phyloP scores from a whole-genome alignment of 2,329 filamentous ascomycete species.

The Pseudopyrenochaeta lycopersici region DNA sequence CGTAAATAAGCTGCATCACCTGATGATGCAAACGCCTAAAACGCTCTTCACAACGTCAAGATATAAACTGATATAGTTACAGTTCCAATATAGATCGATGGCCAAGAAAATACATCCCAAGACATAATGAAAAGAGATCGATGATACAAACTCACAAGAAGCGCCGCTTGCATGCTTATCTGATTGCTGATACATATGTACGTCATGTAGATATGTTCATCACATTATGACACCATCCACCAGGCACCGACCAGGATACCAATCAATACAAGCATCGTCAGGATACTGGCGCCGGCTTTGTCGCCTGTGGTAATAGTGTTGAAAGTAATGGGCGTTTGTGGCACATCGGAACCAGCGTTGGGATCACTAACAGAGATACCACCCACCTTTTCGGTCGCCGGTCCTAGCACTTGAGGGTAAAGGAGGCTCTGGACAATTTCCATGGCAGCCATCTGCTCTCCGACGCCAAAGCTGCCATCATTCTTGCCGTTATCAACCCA shows the following conservation, averaged over 20 bases:
- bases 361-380: conserved; percentile 61
- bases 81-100: conserved; percentile 1
- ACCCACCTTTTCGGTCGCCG: conserved; percentile 60
- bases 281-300: conserved; percentile 72
- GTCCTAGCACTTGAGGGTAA: conserved; percentile 36
- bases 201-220: not conserved
- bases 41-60: not conserved
- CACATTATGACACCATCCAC: conserved; percentile 59
- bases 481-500: conserved; percentile 54
- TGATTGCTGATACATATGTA: conserved; percentile 9
- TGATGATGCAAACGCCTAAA: conserved; percentile 6
- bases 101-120: not conserved
- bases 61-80: not conserved
- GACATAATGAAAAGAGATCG: not conserved
- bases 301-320: conserved; percentile 66
- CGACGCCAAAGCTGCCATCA: conserved; percentile 62
- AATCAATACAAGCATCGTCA: conserved; percentile 67
- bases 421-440: conserved; percentile 62
- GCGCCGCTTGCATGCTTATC: not conserved
- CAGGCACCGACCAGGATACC: conserved; percentile 64
- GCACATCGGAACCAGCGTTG: conserved; percentile 45
- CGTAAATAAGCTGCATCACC: conserved; percentile 2
- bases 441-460: conserved; percentile 68
- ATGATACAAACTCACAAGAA: not conserved
- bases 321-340: conserved; percentile 38